These are phyloP conservation scores for Leishmania braziliensis DNA, from an alignment of 208 protist species.

Conservation along the genomic window DNA sequence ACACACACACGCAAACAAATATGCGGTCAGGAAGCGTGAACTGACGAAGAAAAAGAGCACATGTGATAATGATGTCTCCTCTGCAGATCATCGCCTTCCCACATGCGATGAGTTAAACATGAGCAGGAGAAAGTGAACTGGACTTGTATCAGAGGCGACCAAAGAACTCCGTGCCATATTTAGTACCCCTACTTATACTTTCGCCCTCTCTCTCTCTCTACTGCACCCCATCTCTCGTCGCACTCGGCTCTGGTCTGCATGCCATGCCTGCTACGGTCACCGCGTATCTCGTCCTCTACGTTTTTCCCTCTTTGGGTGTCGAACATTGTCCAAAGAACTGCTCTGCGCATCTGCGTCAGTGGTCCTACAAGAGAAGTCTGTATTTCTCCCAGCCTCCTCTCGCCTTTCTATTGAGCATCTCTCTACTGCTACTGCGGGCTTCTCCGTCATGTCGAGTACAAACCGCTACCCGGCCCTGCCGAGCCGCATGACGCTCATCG, in stretches of 20 bases:
- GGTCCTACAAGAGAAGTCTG: background rate
- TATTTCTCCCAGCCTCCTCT: background rate
- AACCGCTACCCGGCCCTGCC: conserved; percentile 90
- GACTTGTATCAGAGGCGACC: background rate
- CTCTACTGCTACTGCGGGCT: background rate
- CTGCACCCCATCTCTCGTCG: background rate
- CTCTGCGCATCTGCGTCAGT: background rate
- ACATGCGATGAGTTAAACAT: background rate
- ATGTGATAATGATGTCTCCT: background rate
- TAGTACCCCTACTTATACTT: background rate
- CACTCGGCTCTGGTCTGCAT: background rate
- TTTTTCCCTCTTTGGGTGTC: background rate
- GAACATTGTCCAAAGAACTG: background rate
- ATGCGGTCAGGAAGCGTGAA: background rate
- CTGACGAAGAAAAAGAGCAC: background rate
- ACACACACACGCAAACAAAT: background rate
- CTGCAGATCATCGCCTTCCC: background rate
- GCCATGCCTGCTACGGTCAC: background rate
- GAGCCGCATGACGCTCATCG: conserved; percentile 92
- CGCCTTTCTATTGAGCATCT: background rate
- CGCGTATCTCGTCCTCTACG: background rate
- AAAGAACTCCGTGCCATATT: background rate
- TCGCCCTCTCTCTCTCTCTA: background rate
- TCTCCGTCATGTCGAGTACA: conserved; percentile 64
- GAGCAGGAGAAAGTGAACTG: background rate